These are phyloP conservation scores for Gossypium gossypioides DNA, from an alignment of 441 rosid species.

Conservation along the genomic window DNA sequence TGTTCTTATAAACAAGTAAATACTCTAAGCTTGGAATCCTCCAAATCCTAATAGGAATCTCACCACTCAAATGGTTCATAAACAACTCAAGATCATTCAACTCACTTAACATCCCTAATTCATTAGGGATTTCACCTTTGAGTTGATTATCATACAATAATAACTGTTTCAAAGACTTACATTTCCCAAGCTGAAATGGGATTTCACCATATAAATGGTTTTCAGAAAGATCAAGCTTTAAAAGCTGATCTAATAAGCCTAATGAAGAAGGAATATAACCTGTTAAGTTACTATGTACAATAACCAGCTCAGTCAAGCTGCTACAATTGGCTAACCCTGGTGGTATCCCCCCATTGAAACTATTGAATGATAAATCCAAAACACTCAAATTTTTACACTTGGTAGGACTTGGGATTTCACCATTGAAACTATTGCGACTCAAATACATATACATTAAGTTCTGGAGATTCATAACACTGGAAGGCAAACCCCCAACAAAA, in stretches of 20 bases:
- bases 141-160: constrained; percentile 42
- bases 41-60: constrained; percentile 60
- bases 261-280: constrained; percentile 62
- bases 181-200: constrained; percentile 57
- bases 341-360: constrained; percentile 47
- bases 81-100: constrained; percentile 48
- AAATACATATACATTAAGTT: constrained; percentile 32
- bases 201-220: constrained; percentile 55
- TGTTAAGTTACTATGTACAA: constrained; percentile 32
- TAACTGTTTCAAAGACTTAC: constrained; percentile 44
- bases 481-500: constrained; percentile 49
- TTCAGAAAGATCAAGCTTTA: constrained; percentile 35
- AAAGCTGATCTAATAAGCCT: constrained; percentile 36
- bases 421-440: constrained; percentile 38
- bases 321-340: constrained; percentile 51
- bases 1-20: constrained; percentile 43
- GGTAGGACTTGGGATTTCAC: constrained; percentile 34
- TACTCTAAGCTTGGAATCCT: constrained; percentile 44
- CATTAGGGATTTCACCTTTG: constrained; percentile 53
- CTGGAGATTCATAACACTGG: constrained; percentile 40
- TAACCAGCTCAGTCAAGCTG: constrained; percentile 29
- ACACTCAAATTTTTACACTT: constrained; percentile 33
- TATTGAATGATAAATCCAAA: constrained; percentile 49
- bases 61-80: constrained; percentile 44
- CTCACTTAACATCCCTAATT: constrained; percentile 36